Base-by-base conservation (phyloP, 2,329 filamentous ascomycete genomes). In the Hirsutella minnesotensis region DNA sequence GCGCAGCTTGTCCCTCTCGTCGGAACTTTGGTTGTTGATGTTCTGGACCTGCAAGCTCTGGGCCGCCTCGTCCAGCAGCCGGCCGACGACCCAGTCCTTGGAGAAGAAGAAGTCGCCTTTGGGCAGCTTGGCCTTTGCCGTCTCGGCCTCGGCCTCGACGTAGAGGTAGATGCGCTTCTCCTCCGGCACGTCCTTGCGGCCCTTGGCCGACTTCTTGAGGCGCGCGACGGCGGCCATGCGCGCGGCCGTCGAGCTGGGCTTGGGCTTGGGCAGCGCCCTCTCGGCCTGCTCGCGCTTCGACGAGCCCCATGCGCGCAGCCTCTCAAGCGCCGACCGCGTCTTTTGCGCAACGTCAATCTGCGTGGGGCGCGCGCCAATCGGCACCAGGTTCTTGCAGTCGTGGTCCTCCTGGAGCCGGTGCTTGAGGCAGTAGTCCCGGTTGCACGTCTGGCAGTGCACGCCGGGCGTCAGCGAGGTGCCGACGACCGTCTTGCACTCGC, bases 111-210 rank as follows among this genome's bases (percentile, higher is more conserved):
- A 88, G 46, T 83, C 78, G 8, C 84, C 85, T 55, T 79, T 83
- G 4, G 89, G 88, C 36, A 85, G 79, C 61, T 94, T 94, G 7
- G 84, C 79, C 41, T 79, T 84, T 2, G 88, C 82, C 0, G 87
- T 94, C 54, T 86, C 85, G 9, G 86, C 85, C 55, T 89, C 87
- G 0, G 90, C 92, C 59, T 96, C 90, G 16, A 95, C 86, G 57
- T 85, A 81, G 1, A 98, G 57, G 57, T 96, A 96, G 2, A 98
- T 66, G n/a, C 92, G 70, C 67, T 94, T 94, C 49, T 95, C 87
- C 0, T 70, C 61, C 0, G 87, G 71, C 0, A 95, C 63, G 54
- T 87, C 90, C 9, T 79, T 79, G 50, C 96, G 90, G 1, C 94
- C 94, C 65, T 95, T 95, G 3, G 92, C 90, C 1, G 75, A 79